phyloP scores from a whole-genome alignment of 2,329 filamentous ascomycete genomes.

The Rasamsonia emersonii region DNA sequence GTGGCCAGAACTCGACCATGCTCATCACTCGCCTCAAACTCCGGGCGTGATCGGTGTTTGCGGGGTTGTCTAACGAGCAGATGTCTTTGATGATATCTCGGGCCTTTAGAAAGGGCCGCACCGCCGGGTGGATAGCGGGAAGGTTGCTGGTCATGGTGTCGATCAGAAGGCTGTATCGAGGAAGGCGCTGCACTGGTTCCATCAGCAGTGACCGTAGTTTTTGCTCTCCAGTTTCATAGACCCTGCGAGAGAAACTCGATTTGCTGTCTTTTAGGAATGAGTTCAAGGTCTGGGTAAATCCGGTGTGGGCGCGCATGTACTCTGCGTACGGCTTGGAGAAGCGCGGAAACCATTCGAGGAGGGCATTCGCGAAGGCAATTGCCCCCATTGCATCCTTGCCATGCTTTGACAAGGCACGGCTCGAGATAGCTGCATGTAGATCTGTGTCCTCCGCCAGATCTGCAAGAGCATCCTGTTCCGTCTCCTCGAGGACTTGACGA shows the following conservation, averaged over 20 bases:
- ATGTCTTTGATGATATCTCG: conserved; percentile 93
- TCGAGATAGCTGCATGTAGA: conserved; percentile 38
- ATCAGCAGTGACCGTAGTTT: conserved; percentile 84
- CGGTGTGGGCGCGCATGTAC: conserved; percentile 83
- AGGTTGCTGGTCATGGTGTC: conserved; percentile 87
- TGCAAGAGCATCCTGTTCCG: conserved; percentile 67
- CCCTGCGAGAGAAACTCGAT: conserved; percentile 71
- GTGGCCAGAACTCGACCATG: conserved; percentile 70
- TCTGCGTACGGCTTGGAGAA: conserved; percentile 88
- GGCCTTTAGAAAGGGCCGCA: conserved; percentile 75
- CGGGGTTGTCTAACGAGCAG: conserved; percentile 76
- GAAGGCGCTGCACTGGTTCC: conserved; percentile 88
- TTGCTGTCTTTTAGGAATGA: conserved; percentile 66
- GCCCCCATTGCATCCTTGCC: conserved; percentile 68
- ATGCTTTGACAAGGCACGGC: conserved; percentile 37
- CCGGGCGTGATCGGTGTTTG: conserved; percentile 59
- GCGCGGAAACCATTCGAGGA: conserved; percentile 85
- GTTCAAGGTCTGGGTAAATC: conserved; percentile 74
- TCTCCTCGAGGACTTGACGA: conserved; percentile 67
- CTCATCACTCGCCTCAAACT: conserved; percentile 65
- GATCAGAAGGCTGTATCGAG: conserved; percentile 90
- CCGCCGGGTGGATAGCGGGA: conserved; percentile 74
- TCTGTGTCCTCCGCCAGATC: conserved; percentile 59
- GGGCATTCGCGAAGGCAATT: conserved; percentile 65
- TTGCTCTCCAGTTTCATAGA: conserved; percentile 82